These are phyloP conservation scores for Coemansia sp. DNA, from an alignment of 192 early-diverging fungal genomes.

Conservation along the genomic window DNA sequence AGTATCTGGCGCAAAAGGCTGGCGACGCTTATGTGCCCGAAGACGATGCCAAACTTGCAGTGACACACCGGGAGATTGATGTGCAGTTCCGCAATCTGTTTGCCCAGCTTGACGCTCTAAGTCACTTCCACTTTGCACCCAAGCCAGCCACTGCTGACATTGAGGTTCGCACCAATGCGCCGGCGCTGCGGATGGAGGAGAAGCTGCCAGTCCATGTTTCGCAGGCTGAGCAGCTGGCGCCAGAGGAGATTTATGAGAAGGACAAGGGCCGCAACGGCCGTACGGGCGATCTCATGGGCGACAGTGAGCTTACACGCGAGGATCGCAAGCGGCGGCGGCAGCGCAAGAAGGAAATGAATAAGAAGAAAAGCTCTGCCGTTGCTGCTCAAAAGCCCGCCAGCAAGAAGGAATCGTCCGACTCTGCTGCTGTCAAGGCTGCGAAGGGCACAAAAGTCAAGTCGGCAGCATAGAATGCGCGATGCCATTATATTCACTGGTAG, in stretches of 20 bases:
- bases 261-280: constrained; percentile 49
- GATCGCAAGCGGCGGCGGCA: constrained; percentile 72
- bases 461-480: too few relatives aligned
- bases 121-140: constrained; percentile 92
- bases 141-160: constrained; percentile 75
- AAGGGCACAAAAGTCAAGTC: background rate
- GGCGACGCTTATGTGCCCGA: constrained; percentile 36
- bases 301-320: constrained; percentile 70
- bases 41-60: constrained; percentile 73
- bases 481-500: too few relatives aligned
- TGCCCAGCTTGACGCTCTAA: constrained; percentile 82
- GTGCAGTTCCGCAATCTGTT: constrained; percentile 73
- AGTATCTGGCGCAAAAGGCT: constrained; percentile 68
- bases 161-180: constrained; percentile 68
- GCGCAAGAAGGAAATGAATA: constrained; percentile 63
- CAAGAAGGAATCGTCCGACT: background rate
- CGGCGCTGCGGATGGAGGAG: constrained; percentile 93
- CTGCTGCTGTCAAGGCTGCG: background rate
- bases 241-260: constrained; percentile 87
- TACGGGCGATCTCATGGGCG: constrained; percentile 63
- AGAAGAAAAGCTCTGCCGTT: constrained; percentile 48
- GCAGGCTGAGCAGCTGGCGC: constrained; percentile 75
- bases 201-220: constrained; percentile 84
- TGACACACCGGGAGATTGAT: constrained; percentile 79
- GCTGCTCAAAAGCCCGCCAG: constrained; percentile 2